Percentiles rank a stretch among this genome's conserved stretches.
Evolutionary conservation across 1,284 basidiomycete species (phyloP).

Genomic region (Athelia sp.): DNA sequence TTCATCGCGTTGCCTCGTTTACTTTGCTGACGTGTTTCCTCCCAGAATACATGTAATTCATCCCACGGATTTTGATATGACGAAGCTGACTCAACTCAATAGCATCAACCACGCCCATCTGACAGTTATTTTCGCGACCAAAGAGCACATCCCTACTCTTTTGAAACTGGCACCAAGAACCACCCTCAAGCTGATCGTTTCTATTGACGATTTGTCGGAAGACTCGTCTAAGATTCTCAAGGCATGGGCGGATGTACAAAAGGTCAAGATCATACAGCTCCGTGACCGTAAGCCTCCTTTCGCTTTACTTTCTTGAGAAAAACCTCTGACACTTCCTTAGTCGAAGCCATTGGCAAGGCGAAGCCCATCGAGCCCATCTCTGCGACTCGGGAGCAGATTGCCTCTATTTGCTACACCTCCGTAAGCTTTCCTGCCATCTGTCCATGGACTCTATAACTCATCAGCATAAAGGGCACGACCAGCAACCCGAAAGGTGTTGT

Average conservation of each 20-base stretch:
- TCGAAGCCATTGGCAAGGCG: slow-evolving; percentile 62
- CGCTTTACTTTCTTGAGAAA: background rate
- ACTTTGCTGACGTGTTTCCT: slow-evolving; percentile 7
- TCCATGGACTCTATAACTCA: too few species aligned
- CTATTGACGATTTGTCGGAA: slow-evolving; percentile 66
- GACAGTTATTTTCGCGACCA: slow-evolving; percentile 71
- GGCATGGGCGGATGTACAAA: slow-evolving; percentile 70
- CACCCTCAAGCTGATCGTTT: slow-evolving; percentile 73
- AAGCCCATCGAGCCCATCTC: slow-evolving; percentile 57
- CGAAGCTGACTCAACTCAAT: slow-evolving; percentile 17
- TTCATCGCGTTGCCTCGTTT: slow-evolving; percentile 1
- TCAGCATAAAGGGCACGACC: too few species aligned
- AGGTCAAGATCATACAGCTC: slow-evolving; percentile 64
- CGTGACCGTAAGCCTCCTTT: slow-evolving; percentile 52
- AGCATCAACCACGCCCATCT: slow-evolving; percentile 85
- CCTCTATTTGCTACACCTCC: slow-evolving; percentile 87
- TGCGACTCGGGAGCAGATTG: slow-evolving; percentile 55
- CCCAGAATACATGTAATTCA: slow-evolving; percentile 76
- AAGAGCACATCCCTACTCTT: slow-evolving; percentile 71
- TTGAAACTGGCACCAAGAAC: slow-evolving; percentile 64
- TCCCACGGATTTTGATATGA: slow-evolving; percentile 10
- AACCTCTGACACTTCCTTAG: too few species aligned
- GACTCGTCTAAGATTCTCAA: slow-evolving; percentile 59
- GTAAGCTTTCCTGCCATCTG: too few species aligned
- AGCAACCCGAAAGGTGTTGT: slow-evolving; percentile 79